Evolutionary conservation across 2,329 filamentous ascomycete genomes (phyloP).

Genomic region (Madurella mycetomatis): DNA sequence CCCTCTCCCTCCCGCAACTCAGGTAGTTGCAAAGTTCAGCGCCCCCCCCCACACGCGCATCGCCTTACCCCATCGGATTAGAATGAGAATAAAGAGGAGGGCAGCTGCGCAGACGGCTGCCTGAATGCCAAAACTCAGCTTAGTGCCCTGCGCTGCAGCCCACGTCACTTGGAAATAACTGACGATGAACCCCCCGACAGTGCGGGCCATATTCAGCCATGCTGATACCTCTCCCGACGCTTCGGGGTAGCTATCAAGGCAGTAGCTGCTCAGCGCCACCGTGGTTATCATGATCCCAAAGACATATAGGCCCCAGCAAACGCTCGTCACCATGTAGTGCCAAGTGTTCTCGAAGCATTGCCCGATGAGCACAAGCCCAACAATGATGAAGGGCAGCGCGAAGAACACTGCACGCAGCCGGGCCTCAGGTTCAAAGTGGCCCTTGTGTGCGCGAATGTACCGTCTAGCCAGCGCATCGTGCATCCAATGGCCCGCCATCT

Average conservation of each 20-base stretch:
- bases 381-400: conserved; percentile 44
- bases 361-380: conserved; percentile 49
- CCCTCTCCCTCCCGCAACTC: not conserved
- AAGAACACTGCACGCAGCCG: conserved; percentile 47
- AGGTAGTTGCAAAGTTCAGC: conserved; percentile 30
- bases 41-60: conserved; percentile 32
- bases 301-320: conserved; percentile 51
- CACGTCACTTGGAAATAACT: conserved; percentile 51
- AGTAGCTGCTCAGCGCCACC: conserved; percentile 48
- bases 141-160: conserved; percentile 41
- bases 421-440: conserved; percentile 54
- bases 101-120: conserved; percentile 35
- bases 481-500: conserved; percentile 51
- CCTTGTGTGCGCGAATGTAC: conserved; percentile 43
- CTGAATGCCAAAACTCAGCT: conserved; percentile 44
- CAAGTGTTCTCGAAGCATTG: conserved; percentile 46
- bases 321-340: conserved; percentile 48
- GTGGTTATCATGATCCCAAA: conserved; percentile 54
- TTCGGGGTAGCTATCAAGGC: conserved; percentile 52
- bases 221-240: conserved; percentile 50
- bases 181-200: conserved; percentile 47
- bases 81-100: conserved; percentile 25
- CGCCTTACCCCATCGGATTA: conserved; percentile 31
- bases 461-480: conserved; percentile 46
- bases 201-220: conserved; percentile 48